These are phyloP conservation scores for Aegilops bicornis DNA, from an alignment of 176 grass and related monocot genomes.

Conservation along the genomic window DNA sequence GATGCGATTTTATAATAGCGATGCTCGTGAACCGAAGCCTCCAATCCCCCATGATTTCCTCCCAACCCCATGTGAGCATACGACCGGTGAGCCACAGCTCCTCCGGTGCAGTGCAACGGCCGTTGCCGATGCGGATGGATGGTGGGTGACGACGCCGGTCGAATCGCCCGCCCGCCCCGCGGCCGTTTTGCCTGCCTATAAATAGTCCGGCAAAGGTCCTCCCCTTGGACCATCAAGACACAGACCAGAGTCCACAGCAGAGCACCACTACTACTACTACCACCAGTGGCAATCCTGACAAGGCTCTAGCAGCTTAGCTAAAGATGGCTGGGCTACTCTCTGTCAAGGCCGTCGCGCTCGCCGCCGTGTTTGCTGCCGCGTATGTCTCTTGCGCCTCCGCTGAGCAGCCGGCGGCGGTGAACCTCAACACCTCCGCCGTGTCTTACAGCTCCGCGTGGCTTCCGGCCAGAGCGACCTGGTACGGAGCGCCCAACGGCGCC, in stretches of 20 bases:
- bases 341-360: neutral
- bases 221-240: neutral
- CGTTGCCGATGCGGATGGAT: neutral
- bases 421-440: neutral
- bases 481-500: conserved; percentile 52
- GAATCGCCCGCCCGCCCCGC: neutral
- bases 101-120: neutral
- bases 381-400: neutral
- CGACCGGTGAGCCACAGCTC: neutral
- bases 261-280: neutral
- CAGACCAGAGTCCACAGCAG: conserved; percentile 19
- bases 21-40: conserved; percentile 12
- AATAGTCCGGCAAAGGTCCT: conserved; percentile 10
- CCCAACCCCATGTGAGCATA: conserved; percentile 8
- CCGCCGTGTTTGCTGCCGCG: neutral
- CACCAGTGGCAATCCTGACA: neutral
- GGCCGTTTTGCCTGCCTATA: conserved; percentile 7
- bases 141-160: neutral
- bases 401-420: neutral
- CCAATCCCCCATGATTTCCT: conserved; percentile 23
- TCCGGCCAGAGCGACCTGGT: conserved; percentile 56
- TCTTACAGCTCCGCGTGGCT: conserved; percentile 24
- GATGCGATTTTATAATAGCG: conserved; percentile 20
- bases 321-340: neutral
- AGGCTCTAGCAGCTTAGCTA: neutral